Percentiles rank a stretch among this genome's conserved stretches.
Conservation (phyloP, 805 yeast genomes). For the Saturnispora quitensis region DNA sequence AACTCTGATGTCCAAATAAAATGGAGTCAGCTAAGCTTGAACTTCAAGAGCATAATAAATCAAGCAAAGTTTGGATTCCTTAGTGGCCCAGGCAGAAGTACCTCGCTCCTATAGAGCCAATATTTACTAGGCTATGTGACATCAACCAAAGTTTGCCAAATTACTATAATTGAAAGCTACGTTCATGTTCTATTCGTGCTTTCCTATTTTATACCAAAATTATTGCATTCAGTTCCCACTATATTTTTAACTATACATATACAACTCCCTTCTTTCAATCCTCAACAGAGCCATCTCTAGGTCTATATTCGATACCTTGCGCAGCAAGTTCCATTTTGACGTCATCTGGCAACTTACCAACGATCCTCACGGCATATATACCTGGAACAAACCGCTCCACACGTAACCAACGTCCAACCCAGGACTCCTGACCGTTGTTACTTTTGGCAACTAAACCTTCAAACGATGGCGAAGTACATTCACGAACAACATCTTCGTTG, state of each 20-base stretch:
- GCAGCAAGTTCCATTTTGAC: constrained; percentile 61
- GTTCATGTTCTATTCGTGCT: neutral
- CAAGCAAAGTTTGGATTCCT: neutral
- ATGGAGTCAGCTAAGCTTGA: neutral
- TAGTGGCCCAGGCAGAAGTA: neutral
- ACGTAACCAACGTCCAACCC: constrained; percentile 97
- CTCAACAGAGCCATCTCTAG: constrained; percentile 79
- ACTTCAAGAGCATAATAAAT: neutral
- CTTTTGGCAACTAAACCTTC: constrained; percentile 92
- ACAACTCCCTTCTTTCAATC: constrained; percentile 14
- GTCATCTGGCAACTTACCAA: constrained; percentile 86
- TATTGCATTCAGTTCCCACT: neutral
- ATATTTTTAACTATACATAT: neutral
- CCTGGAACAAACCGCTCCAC: constrained; percentile 86
- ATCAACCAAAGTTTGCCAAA: neutral
- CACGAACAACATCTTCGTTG: constrained; percentile 78
- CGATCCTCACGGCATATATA: constrained; percentile 85
- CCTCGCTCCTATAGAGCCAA: neutral
- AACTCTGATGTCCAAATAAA: too few relatives aligned
- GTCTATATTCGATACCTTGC: constrained; percentile 78
- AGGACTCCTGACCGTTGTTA: constrained; percentile 63
- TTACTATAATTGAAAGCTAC: neutral
- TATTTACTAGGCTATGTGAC: neutral
- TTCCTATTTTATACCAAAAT: neutral
- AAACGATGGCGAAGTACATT: constrained; percentile 92